A percentile compares a stretch with the other conserved stretches of the same genome.
phyloP scores from a whole-genome alignment of 2,329 filamentous ascomycete genomes.

The Xylariomycetidae sp. region DNA sequence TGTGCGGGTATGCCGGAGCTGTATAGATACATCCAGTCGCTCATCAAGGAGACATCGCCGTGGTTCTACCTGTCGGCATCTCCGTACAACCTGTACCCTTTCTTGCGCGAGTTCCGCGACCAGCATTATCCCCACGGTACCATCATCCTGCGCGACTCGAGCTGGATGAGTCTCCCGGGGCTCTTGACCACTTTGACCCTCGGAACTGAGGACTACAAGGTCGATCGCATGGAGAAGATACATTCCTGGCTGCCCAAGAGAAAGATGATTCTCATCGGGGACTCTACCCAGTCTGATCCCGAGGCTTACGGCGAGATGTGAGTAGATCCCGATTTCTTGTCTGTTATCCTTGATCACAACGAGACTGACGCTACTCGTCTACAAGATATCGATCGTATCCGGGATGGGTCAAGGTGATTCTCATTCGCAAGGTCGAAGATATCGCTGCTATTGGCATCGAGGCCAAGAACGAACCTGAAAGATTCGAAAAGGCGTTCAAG shows the following conservation, averaged over 20 bases:
- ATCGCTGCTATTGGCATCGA: conserved; percentile 65
- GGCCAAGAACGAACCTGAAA: conserved; percentile 65
- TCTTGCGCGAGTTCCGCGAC: conserved; percentile 71
- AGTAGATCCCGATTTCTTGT: conserved; percentile 17
- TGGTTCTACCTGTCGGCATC: conserved; percentile 95
- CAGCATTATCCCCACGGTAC: conserved; percentile 71
- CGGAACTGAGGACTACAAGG: conserved; percentile 82
- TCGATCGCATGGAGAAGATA: conserved; percentile 72
- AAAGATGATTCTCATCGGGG: conserved; percentile 80
- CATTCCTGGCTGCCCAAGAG: conserved; percentile 72
- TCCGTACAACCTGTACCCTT: conserved; percentile 90
- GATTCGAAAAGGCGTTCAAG: conserved; percentile 82
- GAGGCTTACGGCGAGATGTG: conserved; percentile 83
- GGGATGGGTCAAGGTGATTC: conserved; percentile 76
- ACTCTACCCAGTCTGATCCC: conserved; percentile 87
- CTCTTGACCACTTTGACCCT: conserved; percentile 75
- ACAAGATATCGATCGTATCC: conserved; percentile 57
- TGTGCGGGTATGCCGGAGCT: conserved; percentile 80
- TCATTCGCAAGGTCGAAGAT: conserved; percentile 78
- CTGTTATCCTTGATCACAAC: not conserved
- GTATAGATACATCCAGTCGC: conserved; percentile 60
- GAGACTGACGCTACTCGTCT: conserved; percentile 5
- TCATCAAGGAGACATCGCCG: conserved; percentile 55
- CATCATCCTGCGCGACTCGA: conserved; percentile 77
- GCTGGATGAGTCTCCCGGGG: conserved; percentile 79